These are phyloP conservation scores for Rosa lucieae DNA, from an alignment of 306 rosid species.

Conservation along the genomic window DNA sequence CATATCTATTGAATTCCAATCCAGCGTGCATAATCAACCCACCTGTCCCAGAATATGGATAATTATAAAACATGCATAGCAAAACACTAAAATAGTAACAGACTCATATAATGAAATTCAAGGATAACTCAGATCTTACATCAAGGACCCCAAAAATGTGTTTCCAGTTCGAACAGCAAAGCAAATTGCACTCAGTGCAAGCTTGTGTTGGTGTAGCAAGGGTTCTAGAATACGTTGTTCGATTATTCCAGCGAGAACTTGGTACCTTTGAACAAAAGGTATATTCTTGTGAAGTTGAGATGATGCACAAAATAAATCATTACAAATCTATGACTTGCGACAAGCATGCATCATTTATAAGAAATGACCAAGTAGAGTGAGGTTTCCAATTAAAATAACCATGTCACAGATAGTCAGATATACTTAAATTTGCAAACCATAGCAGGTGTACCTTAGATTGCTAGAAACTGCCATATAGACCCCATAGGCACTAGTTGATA, in stretches of 20 bases:
- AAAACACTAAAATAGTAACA: neutral
- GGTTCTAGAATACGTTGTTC: slow-evolving; percentile 61
- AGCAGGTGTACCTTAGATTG: slow-evolving; percentile 69
- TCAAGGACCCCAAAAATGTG: slow-evolving; percentile 55
- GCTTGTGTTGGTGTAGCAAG: slow-evolving; percentile 43
- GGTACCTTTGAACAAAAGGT: slow-evolving; percentile 40
- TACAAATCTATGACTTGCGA: neutral
- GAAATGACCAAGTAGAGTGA: neutral
- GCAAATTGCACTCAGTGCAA: slow-evolving; percentile 42
- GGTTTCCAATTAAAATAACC: neutral
- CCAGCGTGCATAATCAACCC: slow-evolving; percentile 93
- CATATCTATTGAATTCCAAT: slow-evolving; percentile 68
- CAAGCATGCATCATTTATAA: neutral
- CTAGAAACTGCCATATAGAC: slow-evolving; percentile 91
- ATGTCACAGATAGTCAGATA: neutral
- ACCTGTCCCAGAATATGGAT: slow-evolving; percentile 42
- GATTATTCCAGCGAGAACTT: slow-evolving; percentile 47
- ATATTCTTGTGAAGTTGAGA: neutral
- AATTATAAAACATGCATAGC: slow-evolving; percentile 6
- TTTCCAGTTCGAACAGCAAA: slow-evolving; percentile 54
- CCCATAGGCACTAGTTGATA: slow-evolving; percentile 90
- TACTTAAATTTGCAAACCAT: neutral
- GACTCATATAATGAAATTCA: neutral
- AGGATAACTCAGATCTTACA: slow-evolving; percentile 27
- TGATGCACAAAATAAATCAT: neutral